These are phyloP conservation scores for Rugonectria rugulosa DNA, from an alignment of 2,329 filamentous ascomycete species.

Conservation along the genomic window DNA sequence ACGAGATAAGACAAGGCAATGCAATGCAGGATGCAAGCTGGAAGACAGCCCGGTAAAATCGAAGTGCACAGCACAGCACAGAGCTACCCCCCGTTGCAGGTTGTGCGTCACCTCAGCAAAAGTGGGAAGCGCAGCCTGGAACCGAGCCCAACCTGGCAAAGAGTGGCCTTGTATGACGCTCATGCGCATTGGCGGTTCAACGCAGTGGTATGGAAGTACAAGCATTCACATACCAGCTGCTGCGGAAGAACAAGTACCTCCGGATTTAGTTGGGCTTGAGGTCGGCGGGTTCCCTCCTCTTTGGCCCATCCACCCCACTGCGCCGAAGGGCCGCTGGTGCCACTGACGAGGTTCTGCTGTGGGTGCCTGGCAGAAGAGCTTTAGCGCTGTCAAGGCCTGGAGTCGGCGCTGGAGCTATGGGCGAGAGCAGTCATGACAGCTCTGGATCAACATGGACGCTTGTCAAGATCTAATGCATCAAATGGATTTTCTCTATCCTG, in stretches of 20 bases:
- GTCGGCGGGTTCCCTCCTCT: too few species aligned
- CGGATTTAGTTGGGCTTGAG: too few species aligned
- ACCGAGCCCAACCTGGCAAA: slow-evolving; percentile 21
- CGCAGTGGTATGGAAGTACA: slow-evolving; percentile 6
- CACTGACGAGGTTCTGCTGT: neutral
- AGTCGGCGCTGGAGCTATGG: too few species aligned
- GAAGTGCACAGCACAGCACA: neutral
- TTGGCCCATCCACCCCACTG: too few species aligned
- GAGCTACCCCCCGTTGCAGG: neutral
- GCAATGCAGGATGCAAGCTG: neutral
- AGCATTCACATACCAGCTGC: neutral
- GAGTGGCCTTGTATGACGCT: slow-evolving; percentile 34
- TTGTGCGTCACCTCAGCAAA: slow-evolving; percentile 34
- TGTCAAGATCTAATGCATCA: too few species aligned
- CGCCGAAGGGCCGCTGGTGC: neutral
- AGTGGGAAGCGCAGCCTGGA: slow-evolving; percentile 37
- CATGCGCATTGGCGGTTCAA: slow-evolving; percentile 13
- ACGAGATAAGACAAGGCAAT: too few species aligned
- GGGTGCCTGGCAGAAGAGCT: neutral
- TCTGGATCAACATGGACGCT: too few species aligned
- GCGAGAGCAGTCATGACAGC: too few species aligned
- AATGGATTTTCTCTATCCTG: too few species aligned
- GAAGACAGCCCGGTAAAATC: neutral
- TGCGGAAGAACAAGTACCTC: slow-evolving; percentile 7
- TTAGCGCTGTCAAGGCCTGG: neutral